Base-by-base conservation (phyloP, 805 yeast species). In the Ogataea chonburiensis region DNA sequence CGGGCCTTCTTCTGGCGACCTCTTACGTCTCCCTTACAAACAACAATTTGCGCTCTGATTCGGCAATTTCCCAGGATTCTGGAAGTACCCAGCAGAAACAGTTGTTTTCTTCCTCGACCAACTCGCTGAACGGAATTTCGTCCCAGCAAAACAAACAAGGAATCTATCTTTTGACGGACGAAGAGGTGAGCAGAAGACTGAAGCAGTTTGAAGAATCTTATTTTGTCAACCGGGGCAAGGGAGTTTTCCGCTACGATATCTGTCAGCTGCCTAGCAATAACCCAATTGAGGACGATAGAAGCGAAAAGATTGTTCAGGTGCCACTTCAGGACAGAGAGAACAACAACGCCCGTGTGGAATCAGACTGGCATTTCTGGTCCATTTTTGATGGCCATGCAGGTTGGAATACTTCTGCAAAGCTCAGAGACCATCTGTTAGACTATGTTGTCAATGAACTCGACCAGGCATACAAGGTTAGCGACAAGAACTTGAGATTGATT, bases 321-420 rank as follows among this genome's bases (percentile, higher is more conserved):
- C 86, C 88, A 5, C 66, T 83, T n/a, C 78, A 76, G 50, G 86
- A 80, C 40, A 47, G 53, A 32, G 77, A 75, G 42, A 68, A 76
- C 35, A 58, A 72, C 46, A 68, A 71, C 60, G 51, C 64, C 50
- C 47, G 52, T 15, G 61, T 66, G n/a, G 62, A 62, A 16, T 55
- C 72, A 1, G 96, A 91, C 59, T 82, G 96, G 84, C 83, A 85
- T 74, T 87, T 93, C 56, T 93, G 95, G 76, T 96, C 98, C 5
- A 77, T 93, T 0, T 91, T 82, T 57, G 98, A 93, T 61, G 98
- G 98, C 9, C 98, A 93, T 61, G 88, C 95, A 3, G 98, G 98
- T 15, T 88, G 95, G 79, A 85, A 86, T 46, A 93, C 98, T 2
- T 79, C 91, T 38, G 75, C 85, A n/a, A 86, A 81, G 57, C 71